Base-by-base conservation (phyloP, 192 early-diverging fungal genomes). In the Dissophora ornata region DNA sequence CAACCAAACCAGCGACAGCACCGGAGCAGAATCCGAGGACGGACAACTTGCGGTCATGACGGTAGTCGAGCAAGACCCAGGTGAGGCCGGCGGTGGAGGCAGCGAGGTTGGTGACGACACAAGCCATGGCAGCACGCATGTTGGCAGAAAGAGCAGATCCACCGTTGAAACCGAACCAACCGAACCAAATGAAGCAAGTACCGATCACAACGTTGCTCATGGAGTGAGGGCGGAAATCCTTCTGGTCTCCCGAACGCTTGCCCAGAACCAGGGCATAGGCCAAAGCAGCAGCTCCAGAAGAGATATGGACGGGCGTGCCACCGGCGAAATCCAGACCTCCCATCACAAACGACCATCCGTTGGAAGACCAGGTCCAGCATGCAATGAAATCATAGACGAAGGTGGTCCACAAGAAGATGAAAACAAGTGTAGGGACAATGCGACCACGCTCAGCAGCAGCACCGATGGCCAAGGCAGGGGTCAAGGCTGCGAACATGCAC, bases 141-240 rank as follows among this genome's bases (percentile, higher is more conserved):
- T 93, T 96, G 29, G 92, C 90, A 2, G 87, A 84, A 30, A 92
- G 80, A 13, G 90, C 92, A 33, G 91, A 92, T 41, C 96, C 97
- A 52, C 90, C 96, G 81, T 99, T 97, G 86, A 98, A 98, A 0
- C 94, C 95, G 53, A 94, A 93, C 96, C 96, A 98, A 48, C 96
- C 95, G 55, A 96, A 95, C 95, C 95, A 97, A 49, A 98, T 85
- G 45, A 98, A 85, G 36, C 88, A 86, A 25, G 92, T 91, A 22
- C 94, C 97, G 41, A 98, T 85, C 62, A 96, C 91, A 24, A 97
- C 96, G 81, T 95, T 93, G 70, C 91, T 89, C 80, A 97, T 90
- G 82, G 92, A 94, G 81, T 97, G 95, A 15, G 96, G 95, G 51
- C 89, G 89, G 81, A 90, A 92, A 21, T 91, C 85, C 8, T 71